A percentile compares a stretch with the other conserved stretches of the same genome.
Evolutionary conservation across 768 basidiomycete species (phyloP).

Genomic region (Suillus sp.): DNA sequence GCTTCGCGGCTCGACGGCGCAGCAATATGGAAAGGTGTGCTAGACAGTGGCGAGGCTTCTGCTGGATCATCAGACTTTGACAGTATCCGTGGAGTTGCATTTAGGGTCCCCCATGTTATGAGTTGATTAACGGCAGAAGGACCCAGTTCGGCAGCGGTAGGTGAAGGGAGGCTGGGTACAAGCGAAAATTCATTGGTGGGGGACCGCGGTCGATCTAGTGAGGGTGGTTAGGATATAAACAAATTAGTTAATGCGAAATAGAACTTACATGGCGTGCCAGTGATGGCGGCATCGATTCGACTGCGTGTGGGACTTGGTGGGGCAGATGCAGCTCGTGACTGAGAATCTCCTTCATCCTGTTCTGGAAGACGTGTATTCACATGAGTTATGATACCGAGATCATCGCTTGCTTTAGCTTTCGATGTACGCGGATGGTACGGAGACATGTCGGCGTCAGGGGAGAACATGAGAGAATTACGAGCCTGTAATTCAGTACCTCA

Average conservation of each 20-base stretch:
- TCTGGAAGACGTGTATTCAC: conserved; percentile 79
- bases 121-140: conserved; percentile 85
- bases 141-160: conserved; percentile 80
- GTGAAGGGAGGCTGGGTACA: conserved; percentile 85
- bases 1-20: conserved; percentile 79
- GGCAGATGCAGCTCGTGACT: conserved; percentile 47
- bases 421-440: conserved; percentile 60
- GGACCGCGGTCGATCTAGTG: conserved; percentile 63
- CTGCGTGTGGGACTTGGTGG: conserved; percentile 92
- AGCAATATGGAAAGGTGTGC: conserved; percentile 77
- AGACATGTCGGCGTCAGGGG: conserved; percentile 86
- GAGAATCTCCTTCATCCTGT: conserved; percentile 55
- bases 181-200: conserved; percentile 68
- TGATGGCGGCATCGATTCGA: conserved; percentile 89
- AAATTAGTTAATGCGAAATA: neutral
- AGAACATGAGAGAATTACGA: conserved; percentile 94
- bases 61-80: conserved; percentile 58
- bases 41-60: conserved; percentile 44
- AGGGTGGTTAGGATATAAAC: conserved; percentile 17
- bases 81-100: conserved; percentile 88
- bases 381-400: conserved; percentile 72
- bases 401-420: conserved; percentile 35
- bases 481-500: conserved; percentile 49
- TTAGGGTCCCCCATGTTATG: conserved; percentile 96
- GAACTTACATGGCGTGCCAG: conserved; percentile 83